These are phyloP conservation scores for Nakazawaea siamensis DNA, from an alignment of 805 yeast genomes.

Conservation along the genomic window DNA sequence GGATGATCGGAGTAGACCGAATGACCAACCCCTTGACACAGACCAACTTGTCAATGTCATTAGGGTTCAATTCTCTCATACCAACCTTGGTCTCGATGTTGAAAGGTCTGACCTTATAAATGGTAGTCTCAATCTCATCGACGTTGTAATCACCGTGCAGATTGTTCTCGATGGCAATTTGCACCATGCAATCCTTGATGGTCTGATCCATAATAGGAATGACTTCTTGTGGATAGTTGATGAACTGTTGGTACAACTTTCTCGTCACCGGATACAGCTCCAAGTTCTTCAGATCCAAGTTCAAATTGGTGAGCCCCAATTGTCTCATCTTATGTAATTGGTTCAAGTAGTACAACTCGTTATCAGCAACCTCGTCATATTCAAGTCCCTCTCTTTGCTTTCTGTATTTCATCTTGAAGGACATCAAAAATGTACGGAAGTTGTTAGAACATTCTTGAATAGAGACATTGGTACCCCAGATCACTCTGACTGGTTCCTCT, in stretches of 20 bases:
- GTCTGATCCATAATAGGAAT: constrained; percentile 98
- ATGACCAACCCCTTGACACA: constrained; percentile 85
- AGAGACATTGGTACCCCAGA: constrained; percentile 98
- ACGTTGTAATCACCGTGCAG: constrained; percentile 38
- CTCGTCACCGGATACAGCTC: constrained; percentile 67
- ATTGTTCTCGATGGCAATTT: constrained; percentile 30
- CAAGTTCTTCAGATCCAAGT: constrained; percentile 76
- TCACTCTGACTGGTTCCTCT: constrained; percentile 79
- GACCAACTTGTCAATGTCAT: constrained; percentile 89
- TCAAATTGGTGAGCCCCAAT: constrained; percentile 73
- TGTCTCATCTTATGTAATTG: constrained; percentile 68
- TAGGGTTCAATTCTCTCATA: constrained; percentile 89
- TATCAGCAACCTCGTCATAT: constrained; percentile 46
- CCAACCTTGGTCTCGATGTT: constrained; percentile 69
- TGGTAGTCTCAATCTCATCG: constrained; percentile 66
- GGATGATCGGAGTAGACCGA: constrained; percentile 84
- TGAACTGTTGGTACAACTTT: constrained; percentile 75
- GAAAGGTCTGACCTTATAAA: constrained; percentile 85
- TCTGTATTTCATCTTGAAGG: constrained; percentile 73
- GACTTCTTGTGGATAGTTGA: constrained; percentile 93
- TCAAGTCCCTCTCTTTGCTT: constrained; percentile 35
- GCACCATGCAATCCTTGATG: constrained; percentile 80
- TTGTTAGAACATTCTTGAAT: constrained; percentile 78
- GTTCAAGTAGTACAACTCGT: constrained; percentile 64
- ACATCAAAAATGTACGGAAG: constrained; percentile 77